These are phyloP conservation scores for Cordyceps tenuipes DNA, from an alignment of 2,329 filamentous ascomycete genomes.

Conservation along the genomic window DNA sequence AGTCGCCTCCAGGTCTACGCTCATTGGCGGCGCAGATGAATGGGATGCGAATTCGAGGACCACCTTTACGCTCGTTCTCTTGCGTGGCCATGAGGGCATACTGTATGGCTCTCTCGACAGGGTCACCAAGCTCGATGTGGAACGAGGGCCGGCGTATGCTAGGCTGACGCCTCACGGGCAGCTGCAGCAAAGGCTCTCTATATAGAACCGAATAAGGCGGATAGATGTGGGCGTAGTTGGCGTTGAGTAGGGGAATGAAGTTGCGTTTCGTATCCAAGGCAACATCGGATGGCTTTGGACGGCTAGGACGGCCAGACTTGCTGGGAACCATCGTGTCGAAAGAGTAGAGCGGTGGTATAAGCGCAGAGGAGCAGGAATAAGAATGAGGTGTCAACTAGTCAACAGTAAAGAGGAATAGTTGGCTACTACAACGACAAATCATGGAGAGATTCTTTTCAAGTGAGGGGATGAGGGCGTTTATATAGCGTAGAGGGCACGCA, in stretches of 20 bases:
- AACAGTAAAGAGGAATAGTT: background rate
- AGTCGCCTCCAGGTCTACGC: slow-evolving; percentile 69
- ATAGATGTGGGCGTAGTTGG: slow-evolving; percentile 46
- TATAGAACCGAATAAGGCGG: slow-evolving; percentile 53
- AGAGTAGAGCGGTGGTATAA: background rate
- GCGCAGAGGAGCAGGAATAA: background rate
- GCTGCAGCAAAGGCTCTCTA: slow-evolving; percentile 39
- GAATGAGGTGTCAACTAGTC: background rate
- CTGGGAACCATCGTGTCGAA: slow-evolving; percentile 23
- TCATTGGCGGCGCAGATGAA: slow-evolving; percentile 71
- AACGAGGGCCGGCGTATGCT: slow-evolving; percentile 36
- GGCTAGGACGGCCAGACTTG: slow-evolving; percentile 26
- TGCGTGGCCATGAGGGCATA: slow-evolving; percentile 40
- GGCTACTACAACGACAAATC: background rate
- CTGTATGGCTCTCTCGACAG: slow-evolving; percentile 50
- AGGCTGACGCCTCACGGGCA: slow-evolving; percentile 30
- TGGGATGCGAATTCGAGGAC: slow-evolving; percentile 39
- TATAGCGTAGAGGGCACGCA: background rate
- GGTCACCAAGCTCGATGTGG: slow-evolving; percentile 47
- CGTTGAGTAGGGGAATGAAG: slow-evolving; percentile 57
- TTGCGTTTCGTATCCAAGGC: slow-evolving; percentile 64
- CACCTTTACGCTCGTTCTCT: slow-evolving; percentile 24
- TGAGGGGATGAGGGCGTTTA: background rate
- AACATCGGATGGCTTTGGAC: slow-evolving; percentile 56
- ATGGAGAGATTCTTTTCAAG: background rate